A percentile compares a stretch with the other conserved stretches of the same genome.
These are phyloP conservation scores for Hypoxylon sp. DNA, from an alignment of 2,329 filamentous ascomycete genomes.

Conservation along the genomic window DNA sequence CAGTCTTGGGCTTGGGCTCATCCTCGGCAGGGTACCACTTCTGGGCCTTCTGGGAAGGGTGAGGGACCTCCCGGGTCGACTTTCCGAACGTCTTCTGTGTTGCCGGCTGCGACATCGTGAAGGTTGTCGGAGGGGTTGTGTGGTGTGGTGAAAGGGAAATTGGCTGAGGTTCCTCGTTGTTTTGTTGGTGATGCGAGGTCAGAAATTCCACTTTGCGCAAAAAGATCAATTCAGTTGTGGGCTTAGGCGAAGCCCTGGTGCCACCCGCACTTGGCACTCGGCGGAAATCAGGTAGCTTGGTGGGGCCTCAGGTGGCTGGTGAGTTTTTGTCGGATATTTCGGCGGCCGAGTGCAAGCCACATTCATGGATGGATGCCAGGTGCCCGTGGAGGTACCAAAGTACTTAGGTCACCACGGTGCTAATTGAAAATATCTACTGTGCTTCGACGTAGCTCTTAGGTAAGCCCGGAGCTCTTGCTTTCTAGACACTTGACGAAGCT, in stretches of 20 bases:
- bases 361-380: neutral
- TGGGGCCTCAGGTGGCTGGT: slow-evolving; percentile 33
- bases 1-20: slow-evolving; percentile 90
- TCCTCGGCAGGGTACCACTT: slow-evolving; percentile 99
- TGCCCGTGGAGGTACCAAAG: neutral
- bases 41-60: slow-evolving; percentile 89
- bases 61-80: slow-evolving; percentile 91
- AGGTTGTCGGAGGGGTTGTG: slow-evolving; percentile 59
- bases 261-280: slow-evolving; percentile 40
- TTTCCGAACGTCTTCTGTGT: slow-evolving; percentile 95
- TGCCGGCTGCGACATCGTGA: slow-evolving; percentile 78
- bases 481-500: slow-evolving; percentile 49
- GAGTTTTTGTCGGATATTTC: slow-evolving; percentile 2
- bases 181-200: slow-evolving; percentile 45
- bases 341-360: slow-evolving; percentile 26
- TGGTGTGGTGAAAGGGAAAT: slow-evolving; percentile 48
- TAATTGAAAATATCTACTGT: neutral
- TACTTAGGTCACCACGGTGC: neutral
- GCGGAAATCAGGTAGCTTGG: slow-evolving; percentile 18
- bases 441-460: slow-evolving; percentile 33
- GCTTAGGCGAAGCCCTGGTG: slow-evolving; percentile 53
- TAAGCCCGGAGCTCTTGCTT: slow-evolving; percentile 31
- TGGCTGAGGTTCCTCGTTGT: slow-evolving; percentile 42
- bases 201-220: slow-evolving; percentile 50
- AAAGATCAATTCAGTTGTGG: slow-evolving; percentile 52